Percentiles rank a stretch among this genome's conserved stretches.
Conservation (phyloP, 768 basidiomycete species). For the Phylloporus sp. region DNA sequence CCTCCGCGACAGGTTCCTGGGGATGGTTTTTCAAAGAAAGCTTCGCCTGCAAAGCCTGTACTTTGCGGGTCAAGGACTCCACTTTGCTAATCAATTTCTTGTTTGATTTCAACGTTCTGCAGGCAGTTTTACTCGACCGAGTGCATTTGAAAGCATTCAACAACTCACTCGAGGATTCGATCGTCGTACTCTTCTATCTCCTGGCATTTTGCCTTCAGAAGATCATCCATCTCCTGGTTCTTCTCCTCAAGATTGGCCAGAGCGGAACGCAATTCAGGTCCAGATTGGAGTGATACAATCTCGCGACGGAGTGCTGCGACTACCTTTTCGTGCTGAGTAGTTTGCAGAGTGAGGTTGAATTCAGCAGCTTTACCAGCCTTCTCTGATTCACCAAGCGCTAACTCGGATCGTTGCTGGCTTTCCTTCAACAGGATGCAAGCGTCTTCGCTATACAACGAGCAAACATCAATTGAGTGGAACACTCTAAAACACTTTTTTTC, state of each 20-base stretch:
- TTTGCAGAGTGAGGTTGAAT: conserved; percentile 59
- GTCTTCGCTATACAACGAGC: conserved; percentile 41
- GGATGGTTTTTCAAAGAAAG: conserved; percentile 47
- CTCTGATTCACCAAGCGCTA: conserved; percentile 48
- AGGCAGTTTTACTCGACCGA: conserved; percentile 3
- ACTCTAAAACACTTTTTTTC: conserved; percentile 47
- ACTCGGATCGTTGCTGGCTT: conserved; percentile 38
- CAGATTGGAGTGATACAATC: conserved; percentile 45
- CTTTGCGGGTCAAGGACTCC: conserved; percentile 67
- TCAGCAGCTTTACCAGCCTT: conserved; percentile 58
- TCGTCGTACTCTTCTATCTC: conserved; percentile 88
- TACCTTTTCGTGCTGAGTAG: conserved; percentile 63
- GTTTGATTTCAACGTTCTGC: conserved; percentile 72
- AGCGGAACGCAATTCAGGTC: conserved; percentile 50
- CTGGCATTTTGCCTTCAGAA: conserved; percentile 59
- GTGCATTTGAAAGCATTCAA: conserved; percentile 1
- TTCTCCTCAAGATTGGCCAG: conserved; percentile 61
- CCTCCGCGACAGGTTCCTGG: conserved; percentile 12
- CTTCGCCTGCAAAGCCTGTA: conserved; percentile 66
- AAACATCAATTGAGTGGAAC: not conserved
- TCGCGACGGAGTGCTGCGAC: conserved; percentile 55
- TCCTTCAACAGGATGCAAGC: conserved; percentile 35
- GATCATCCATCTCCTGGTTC: conserved; percentile 71
- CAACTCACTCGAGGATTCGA: conserved; percentile 60
- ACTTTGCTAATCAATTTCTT: conserved; percentile 69